Conservation (phyloP, 345 rosid genomes). For the Excoecaria agallocha region DNA sequence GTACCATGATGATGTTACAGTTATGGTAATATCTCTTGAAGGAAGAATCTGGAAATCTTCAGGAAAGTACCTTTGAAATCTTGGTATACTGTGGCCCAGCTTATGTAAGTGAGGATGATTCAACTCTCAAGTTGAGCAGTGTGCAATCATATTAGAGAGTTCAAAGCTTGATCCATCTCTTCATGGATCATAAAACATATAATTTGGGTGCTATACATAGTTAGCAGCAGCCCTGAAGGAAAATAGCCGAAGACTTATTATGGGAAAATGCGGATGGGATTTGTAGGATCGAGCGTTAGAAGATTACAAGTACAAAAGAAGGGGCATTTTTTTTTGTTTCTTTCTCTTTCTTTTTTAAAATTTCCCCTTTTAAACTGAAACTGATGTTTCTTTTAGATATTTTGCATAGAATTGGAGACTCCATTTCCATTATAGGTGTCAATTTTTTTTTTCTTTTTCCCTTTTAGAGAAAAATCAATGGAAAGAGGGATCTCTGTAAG, state of each 20-base stretch:
- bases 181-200: background rate
- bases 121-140: conserved; percentile 7
- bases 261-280: conserved; percentile 25
- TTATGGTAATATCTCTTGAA: conserved; percentile 91
- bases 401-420: conserved; percentile 30
- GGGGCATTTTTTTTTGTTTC: background rate
- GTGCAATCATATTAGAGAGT: conserved; percentile 17
- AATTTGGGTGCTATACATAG: conserved; percentile 26
- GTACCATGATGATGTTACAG: conserved; percentile 95
- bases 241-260: conserved; percentile 24
- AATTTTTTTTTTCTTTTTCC: background rate
- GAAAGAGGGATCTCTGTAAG: conserved; percentile 26
- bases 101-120: conserved; percentile 6
- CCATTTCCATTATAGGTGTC: conserved; percentile 24
- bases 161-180: conserved; percentile 12
- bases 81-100: background rate
- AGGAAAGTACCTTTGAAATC: conserved; percentile 72
- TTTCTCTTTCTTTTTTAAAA: conserved; percentile 6
- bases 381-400: conserved; percentile 10
- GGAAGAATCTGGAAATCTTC: conserved; percentile 99
- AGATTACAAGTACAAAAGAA: conserved; percentile 6
- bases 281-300: conserved; percentile 25
- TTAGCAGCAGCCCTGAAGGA: conserved; percentile 21
- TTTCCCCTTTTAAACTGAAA: conserved; percentile 10
- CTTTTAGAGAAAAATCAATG: conserved; percentile 16